Evolutionary conservation across 495 filamentous ascomycete species (phyloP), one percentile per base, ranked within the genome.

Genomic region (Lentithecium fluviatile): DNA sequence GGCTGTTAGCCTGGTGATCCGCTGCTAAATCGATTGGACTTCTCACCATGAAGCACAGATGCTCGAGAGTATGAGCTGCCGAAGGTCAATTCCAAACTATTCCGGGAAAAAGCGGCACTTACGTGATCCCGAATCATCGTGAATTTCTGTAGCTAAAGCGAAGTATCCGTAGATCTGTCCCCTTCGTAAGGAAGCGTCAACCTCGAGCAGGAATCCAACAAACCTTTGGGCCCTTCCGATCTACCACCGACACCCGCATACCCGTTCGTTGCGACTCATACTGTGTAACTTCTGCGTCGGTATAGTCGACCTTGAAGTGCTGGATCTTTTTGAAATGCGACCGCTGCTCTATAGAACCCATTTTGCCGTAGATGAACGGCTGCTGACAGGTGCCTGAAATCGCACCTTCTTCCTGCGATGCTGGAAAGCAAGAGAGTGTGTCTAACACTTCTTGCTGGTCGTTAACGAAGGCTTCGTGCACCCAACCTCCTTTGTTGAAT

Each of bases 101-200:
- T n/a, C 13, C 4, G 4, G 40, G 13, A 3, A 6, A 15, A 13
- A 3, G 40, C 13, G 3, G 15, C 19, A 69, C 66, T 59, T 50
- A 71, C 69, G 94, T 6, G 94, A 86, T 17, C 94, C 94, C 6
- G 93, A 96, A 70, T 97, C 91, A 74, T 97, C 94, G 62, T 94
- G 87, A 65, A 99, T 96, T 73, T 99, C 94, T 8, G 95, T 99
- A 25, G 95, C 94, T 45, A 99, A 81, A 43, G 93, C 83, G 74
- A 99, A 97, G 72, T 91, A 95, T 12, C 94, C 95, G 59, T 90
- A 85, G 51, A 98, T 24, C 62, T 65, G 40, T 43, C 15, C 6
- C 10, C 43, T 7, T n/a, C n/a, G 15, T 6, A 38, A 42, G 38
- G 45, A 34, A 40, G 24, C 1, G 1, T 8, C 20, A 21, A 15